These are phyloP conservation scores for Luffa aegyptiaca DNA, from an alignment of 306 rosid genomes.

Conservation along the genomic window DNA sequence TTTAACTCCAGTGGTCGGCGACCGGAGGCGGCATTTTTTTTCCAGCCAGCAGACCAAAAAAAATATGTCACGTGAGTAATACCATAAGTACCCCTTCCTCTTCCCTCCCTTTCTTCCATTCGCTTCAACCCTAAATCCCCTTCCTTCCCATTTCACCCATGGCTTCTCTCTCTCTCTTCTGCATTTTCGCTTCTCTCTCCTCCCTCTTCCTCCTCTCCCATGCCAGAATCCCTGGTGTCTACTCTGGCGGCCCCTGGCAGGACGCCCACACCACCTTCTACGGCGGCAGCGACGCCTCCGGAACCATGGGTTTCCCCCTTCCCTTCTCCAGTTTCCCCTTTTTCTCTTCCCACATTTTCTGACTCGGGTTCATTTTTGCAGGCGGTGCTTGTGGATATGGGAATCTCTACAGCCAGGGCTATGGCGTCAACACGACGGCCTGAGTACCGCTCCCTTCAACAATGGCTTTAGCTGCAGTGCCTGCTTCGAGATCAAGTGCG, in stretches of 20 bases:
- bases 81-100: slow-evolving; percentile 72
- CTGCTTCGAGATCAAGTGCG: slow-evolving; percentile 85
- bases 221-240: slow-evolving; percentile 73
- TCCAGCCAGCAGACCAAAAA: no score
- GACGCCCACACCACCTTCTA: slow-evolving; percentile 93
- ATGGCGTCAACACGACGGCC: slow-evolving; percentile 90
- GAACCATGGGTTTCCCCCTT: slow-evolving; percentile 68
- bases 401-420: slow-evolving; percentile 90
- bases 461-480: slow-evolving; percentile 78
- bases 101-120: slow-evolving; percentile 26
- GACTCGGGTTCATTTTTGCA: not conserved
- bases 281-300: slow-evolving; percentile 96
- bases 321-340: not conserved
- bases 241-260: slow-evolving; percentile 63
- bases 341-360: not conserved
- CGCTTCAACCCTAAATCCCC: slow-evolving; percentile 8
- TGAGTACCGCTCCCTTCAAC: slow-evolving; percentile 92
- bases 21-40: no score
- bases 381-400: slow-evolving; percentile 98
- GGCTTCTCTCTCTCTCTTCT: slow-evolving; percentile 36
- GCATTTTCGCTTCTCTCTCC: slow-evolving; percentile 29
- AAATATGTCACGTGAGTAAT: no score
- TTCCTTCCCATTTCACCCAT: slow-evolving; percentile 22
- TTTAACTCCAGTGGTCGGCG: no score
- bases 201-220: slow-evolving; percentile 28